phyloP scores from a whole-genome alignment of 208 protist genomes.

The Herpetomonas samuelpessoai region DNA sequence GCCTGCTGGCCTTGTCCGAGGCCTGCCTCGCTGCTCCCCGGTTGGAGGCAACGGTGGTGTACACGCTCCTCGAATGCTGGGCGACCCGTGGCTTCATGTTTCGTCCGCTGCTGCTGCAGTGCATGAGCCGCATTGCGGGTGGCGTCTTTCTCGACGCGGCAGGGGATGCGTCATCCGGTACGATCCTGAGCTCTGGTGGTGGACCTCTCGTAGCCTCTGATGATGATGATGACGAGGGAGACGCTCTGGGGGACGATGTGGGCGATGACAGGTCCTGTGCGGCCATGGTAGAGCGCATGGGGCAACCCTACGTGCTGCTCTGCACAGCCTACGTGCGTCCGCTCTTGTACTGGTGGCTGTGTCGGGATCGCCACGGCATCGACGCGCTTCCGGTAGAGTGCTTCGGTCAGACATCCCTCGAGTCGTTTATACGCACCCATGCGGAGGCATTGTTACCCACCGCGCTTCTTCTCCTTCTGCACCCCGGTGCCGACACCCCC shows the following conservation, averaged over 20 bases:
- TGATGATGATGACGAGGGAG: background rate
- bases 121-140: constrained; percentile 37
- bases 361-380: constrained; percentile 46
- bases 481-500: background rate
- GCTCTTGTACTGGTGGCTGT: constrained; percentile 70
- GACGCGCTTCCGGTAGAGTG: constrained; percentile 60
- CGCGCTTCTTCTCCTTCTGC: constrained; percentile 36
- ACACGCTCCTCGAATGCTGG: constrained; percentile 77
- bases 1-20: constrained; percentile 61
- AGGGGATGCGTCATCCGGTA: background rate
- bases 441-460: constrained; percentile 35
- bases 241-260: background rate
- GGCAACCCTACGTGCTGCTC: constrained; percentile 19
- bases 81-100: constrained; percentile 58
- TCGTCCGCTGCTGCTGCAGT: constrained; percentile 43
- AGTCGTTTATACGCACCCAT: constrained; percentile 23
- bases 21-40: constrained; percentile 45
- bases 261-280: background rate
- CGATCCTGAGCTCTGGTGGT: no score
- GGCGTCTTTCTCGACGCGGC: constrained; percentile 6
- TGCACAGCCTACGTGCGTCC: constrained; percentile 38
- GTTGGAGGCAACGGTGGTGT: constrained; percentile 49
- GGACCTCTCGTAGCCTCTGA: background rate
- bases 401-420: constrained; percentile 46
- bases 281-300: background rate